Conservation (phyloP, 2,329 filamentous ascomycete species). For the Colletotrichum chlorophyti region DNA sequence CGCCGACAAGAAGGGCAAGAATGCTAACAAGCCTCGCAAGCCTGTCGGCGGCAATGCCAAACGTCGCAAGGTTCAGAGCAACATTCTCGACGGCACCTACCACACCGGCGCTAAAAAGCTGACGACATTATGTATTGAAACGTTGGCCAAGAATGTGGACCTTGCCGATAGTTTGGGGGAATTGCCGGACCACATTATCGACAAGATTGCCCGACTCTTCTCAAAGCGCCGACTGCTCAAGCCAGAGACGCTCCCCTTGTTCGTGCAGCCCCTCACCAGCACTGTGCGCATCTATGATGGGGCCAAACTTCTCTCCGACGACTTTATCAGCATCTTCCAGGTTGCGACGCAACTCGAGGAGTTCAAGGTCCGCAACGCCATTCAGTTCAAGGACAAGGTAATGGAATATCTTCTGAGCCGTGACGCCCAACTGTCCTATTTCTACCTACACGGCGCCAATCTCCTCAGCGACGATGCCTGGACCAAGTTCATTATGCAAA, state of each 20-base stretch:
- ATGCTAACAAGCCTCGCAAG: conserved; percentile 41
- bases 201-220: conserved; percentile 65
- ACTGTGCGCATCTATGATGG: conserved; percentile 64
- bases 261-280: conserved; percentile 59
- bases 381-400: conserved; percentile 87
- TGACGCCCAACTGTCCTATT: conserved; percentile 69
- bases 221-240: conserved; percentile 66
- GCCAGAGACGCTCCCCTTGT: conserved; percentile 61
- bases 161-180: conserved; percentile 68
- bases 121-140: conserved; percentile 68
- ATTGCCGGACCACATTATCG: conserved; percentile 60
- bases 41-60: conserved; percentile 57
- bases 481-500: conserved; percentile 70
- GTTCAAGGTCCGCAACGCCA: conserved; percentile 82
- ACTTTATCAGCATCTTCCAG: conserved; percentile 83
- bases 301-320: conserved; percentile 72
- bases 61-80: conserved; percentile 81
- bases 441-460: conserved; percentile 86
- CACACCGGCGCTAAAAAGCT: conserved; percentile 72
- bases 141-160: conserved; percentile 67
- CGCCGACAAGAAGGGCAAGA: conserved; percentile 51
- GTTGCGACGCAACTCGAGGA: conserved; percentile 71
- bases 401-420: conserved; percentile 82
- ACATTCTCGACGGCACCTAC: conserved; percentile 78
- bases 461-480: conserved; percentile 80